Evolutionary conservation across 345 rosid genomes (phyloP).

Genomic region (Camelina neglecta): DNA sequence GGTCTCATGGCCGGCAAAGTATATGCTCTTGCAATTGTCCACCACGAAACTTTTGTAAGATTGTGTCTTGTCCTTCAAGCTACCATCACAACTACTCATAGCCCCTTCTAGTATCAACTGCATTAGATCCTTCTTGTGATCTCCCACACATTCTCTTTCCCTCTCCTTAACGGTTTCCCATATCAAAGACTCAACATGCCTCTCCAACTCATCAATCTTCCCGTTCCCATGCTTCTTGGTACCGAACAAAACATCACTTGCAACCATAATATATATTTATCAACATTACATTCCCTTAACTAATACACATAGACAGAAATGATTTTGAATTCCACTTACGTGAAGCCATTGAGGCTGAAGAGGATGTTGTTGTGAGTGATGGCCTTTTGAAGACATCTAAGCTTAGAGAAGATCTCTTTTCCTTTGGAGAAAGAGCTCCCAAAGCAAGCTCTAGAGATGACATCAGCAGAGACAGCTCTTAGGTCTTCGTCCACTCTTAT

Average conservation of each 20-base stretch:
- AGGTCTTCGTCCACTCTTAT: slow-evolving; percentile 57
- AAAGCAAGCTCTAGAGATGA: slow-evolving; percentile 69
- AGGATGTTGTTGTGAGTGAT: slow-evolving; percentile 50
- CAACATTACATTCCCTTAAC: neutral
- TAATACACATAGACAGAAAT: neutral
- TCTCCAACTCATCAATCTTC: slow-evolving; percentile 57
- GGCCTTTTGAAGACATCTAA: slow-evolving; percentile 58
- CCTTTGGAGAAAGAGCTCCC: slow-evolving; percentile 62
- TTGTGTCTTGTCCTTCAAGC: slow-evolving; percentile 44
- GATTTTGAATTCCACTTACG: slow-evolving; percentile 38
- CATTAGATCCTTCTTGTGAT: slow-evolving; percentile 63
- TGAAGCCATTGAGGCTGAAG: slow-evolving; percentile 42
- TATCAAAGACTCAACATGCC: slow-evolving; percentile 62
- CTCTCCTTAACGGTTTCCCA: slow-evolving; percentile 76
- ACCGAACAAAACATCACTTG: slow-evolving; percentile 48
- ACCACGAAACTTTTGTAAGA: slow-evolving; percentile 66
- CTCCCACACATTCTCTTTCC: slow-evolving; percentile 45
- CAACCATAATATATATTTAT: slow-evolving; percentile 18
- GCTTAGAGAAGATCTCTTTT: slow-evolving; percentile 61
- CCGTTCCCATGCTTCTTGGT: slow-evolving; percentile 45
- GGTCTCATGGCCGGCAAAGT: slow-evolving; percentile 83
- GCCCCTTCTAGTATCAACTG: slow-evolving; percentile 74
- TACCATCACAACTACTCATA: slow-evolving; percentile 36
- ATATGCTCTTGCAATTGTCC: slow-evolving; percentile 86
- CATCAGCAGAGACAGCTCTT: slow-evolving; percentile 60